These are phyloP conservation scores for Rehmannia glutinosa DNA, from an alignment of 257 asterid species.

Conservation along the genomic window DNA sequence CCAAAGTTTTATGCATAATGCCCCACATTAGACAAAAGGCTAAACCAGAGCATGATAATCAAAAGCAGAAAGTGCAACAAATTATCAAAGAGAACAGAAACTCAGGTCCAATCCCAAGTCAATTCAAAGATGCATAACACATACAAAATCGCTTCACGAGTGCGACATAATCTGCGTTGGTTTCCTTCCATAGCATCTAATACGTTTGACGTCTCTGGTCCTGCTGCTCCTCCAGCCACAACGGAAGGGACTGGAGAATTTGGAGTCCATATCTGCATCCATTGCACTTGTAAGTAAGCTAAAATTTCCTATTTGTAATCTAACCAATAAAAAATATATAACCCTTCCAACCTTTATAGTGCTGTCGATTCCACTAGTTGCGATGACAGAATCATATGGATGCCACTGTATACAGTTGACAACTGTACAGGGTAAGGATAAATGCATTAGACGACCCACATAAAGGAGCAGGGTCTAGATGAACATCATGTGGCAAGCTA, in stretches of 20 bases:
- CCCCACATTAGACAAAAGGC: not conserved
- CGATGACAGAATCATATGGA: constrained; percentile 79
- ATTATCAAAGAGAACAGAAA: not conserved
- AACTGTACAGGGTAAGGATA: constrained; percentile 43
- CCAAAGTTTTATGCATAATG: too few relatives aligned
- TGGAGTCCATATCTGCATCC: constrained; percentile 87
- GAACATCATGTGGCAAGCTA: not conserved
- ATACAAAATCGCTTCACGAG: constrained; percentile 72
- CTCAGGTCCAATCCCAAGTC: not conserved
- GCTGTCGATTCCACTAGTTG: constrained; percentile 96
- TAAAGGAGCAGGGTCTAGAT: not conserved
- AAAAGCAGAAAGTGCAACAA: not conserved
- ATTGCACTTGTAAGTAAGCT: constrained; percentile 3
- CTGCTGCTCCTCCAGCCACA: constrained; percentile 74
- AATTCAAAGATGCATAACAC: constrained; percentile 23
- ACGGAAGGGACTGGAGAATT: constrained; percentile 64
- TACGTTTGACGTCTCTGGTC: constrained; percentile 61
- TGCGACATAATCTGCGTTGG: constrained; percentile 60
- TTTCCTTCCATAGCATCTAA: constrained; percentile 81
- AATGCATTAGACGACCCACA: constrained; percentile 13
- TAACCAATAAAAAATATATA: constrained; percentile 1
- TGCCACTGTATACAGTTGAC: constrained; percentile 95
- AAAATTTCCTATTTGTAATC: not conserved
- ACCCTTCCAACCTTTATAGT: constrained; percentile 76
- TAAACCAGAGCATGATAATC: not conserved